Conservation (phyloP, 2,329 filamentous ascomycete species). For the Rugonectria rugulosa region DNA sequence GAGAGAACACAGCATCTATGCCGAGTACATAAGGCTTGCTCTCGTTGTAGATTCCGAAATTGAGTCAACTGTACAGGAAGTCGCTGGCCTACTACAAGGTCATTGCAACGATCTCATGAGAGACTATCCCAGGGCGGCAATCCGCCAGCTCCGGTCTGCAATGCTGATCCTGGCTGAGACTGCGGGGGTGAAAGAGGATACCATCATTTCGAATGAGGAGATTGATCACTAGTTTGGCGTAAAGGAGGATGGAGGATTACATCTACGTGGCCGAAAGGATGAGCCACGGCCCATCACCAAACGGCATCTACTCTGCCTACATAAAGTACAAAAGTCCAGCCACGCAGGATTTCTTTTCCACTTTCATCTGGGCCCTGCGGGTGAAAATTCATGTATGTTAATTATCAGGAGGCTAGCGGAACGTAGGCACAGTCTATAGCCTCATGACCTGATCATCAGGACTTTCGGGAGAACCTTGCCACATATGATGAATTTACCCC, state of each 20-base stretch:
- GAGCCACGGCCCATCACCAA: no score
- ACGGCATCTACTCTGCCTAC: no score
- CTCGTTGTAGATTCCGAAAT: not conserved
- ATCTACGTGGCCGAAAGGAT: no score
- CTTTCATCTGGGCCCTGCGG: no score
- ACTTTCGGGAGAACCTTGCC: not conserved
- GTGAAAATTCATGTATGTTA: no score
- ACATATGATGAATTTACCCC: not conserved
- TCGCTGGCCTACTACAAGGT: not conserved
- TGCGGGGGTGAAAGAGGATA: not conserved
- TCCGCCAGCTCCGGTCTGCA: not conserved
- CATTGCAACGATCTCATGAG: not conserved
- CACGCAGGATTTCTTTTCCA: no score
- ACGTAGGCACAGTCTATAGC: not conserved
- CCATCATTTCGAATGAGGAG: not conserved
- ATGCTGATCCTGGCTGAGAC: not conserved
- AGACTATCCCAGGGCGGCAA: not conserved
- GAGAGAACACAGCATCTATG: slow-evolving; percentile 3
- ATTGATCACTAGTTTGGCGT: not conserved
- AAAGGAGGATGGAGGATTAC: no score
- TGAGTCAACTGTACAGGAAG: not conserved
- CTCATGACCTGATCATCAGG: not conserved
- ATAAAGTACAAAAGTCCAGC: no score
- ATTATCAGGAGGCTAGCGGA: not conserved
- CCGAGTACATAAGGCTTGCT: not conserved